These are phyloP conservation scores for Jimgerdemannia lactiflua DNA, from an alignment of 192 early-diverging fungal species.

Conservation along the genomic window DNA sequence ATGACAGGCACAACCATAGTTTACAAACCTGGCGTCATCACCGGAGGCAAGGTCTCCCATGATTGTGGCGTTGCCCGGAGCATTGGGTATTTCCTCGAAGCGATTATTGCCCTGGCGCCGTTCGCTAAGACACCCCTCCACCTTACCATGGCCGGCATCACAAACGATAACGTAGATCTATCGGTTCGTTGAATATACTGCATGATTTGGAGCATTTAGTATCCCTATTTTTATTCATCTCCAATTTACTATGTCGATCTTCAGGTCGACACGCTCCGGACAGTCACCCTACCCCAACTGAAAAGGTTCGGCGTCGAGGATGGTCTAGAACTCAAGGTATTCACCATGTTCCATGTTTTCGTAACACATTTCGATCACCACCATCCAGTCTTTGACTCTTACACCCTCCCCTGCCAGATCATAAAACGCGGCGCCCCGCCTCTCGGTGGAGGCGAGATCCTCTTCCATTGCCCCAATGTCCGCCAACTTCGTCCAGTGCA, in stretches of 20 bases:
- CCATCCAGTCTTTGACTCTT: not conserved
- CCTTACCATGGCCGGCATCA: constrained; percentile 86
- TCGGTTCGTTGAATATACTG: constrained; percentile 53
- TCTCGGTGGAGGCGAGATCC: constrained; percentile 88
- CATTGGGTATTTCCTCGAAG: constrained; percentile 95
- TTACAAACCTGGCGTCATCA: constrained; percentile 87
- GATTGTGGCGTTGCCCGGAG: constrained; percentile 84
- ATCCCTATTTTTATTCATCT: not conserved
- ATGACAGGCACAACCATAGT: constrained; percentile 71
- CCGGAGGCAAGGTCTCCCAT: constrained; percentile 81
- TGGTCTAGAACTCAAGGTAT: constrained; percentile 77
- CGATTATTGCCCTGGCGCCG: constrained; percentile 86
- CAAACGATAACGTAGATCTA: constrained; percentile 89
- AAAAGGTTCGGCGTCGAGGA: constrained; percentile 85
- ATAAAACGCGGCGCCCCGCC: constrained; percentile 88
- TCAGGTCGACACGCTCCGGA: constrained; percentile 86
- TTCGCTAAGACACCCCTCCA: constrained; percentile 87
- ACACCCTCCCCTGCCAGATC: constrained; percentile 50
- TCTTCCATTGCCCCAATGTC: constrained; percentile 83
- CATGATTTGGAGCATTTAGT: not conserved
- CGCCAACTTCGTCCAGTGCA: constrained; percentile 73
- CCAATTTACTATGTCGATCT: not conserved
- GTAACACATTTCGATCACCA: not conserved
- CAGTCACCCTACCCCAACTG: constrained; percentile 82
- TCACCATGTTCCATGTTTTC: not conserved